Evolutionary conservation across 495 filamentous ascomycete species (phyloP), one percentile per base, ranked within the genome.

Genomic region (Penicillium cinerascens): DNA sequence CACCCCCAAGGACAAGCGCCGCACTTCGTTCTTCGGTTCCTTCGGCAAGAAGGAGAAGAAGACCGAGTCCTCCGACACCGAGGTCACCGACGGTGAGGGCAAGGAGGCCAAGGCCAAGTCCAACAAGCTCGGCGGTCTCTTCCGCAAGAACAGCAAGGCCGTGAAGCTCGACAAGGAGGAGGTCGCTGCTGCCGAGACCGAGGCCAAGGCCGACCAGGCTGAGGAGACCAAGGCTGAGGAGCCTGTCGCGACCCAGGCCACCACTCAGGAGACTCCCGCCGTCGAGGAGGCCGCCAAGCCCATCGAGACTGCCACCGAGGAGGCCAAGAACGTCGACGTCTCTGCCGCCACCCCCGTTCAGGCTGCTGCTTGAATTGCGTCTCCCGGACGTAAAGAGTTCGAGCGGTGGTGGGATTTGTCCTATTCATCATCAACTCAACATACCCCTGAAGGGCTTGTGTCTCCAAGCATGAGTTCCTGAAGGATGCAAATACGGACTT

Each of bases 101-200:
- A 81, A 63, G 60, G 60, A 63, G 60, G 55, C 70, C 54, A 82
- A 79, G 77, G 52, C 63, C 57, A 72, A 77, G 67, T 60, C 60
- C 55, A 75, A 76, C 68, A 79, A 78, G 63, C 70, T 82, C 21
- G 77, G 78, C 41, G 74, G 74, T 59, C 71, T 82, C 35, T 81
- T 82, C 71, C 79, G 79, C 59, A 79, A 77, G 70, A 70, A 77
- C 54, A 79, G 75, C 75, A 78, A 78, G 67, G 78, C 77, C 45
- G 72, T 74, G 51, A 78, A 77, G 72, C 63, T 70, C 22, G 69
- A 72, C 58, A 66, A 70, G 55, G 68, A 73, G 62, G 59, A 69
- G 47, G 52, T 60, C 27, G 42, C 63, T 35, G 60, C 68, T 47
- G 61, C 60, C 42, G 66, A 72, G 51, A 44, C 66, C 35, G 67